phyloP scores from a whole-genome alignment of 2,329 filamentous ascomycete species.

The Nemania abortiva region DNA sequence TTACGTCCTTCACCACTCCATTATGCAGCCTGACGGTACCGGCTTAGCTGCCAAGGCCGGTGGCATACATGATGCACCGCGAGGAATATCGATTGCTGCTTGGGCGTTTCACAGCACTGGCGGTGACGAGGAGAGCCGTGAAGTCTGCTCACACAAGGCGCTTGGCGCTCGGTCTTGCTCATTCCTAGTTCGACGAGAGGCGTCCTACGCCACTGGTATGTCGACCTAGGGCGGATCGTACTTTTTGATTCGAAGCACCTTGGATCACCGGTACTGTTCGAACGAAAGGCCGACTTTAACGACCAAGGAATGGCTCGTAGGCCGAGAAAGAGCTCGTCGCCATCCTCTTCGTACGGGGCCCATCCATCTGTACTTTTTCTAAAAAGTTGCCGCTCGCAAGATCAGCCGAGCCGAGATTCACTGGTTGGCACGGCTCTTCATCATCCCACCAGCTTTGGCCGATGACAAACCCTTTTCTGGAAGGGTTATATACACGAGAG shows the following conservation, averaged over 20 bases:
- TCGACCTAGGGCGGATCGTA: conserved; percentile 1
- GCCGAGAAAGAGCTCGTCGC: conserved; percentile 1
- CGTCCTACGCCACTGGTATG: conserved; percentile 20
- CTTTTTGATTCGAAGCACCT: conserved; percentile 30
- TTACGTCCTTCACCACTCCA: conserved; percentile 14
- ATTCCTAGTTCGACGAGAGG: conserved; percentile 28
- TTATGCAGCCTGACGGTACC: conserved; percentile 24
- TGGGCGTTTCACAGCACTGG: conserved; percentile 40
- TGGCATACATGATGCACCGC: conserved; percentile 38
- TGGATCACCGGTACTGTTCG: conserved; percentile 5
- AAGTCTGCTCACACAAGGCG: conserved; percentile 33
- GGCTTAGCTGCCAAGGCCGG: conserved; percentile 40
- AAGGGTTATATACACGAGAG: background rate
- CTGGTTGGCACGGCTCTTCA: background rate
- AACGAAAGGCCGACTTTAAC: conserved; percentile 15
- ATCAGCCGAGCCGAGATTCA: conserved; percentile 13
- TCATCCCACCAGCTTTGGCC: conserved; percentile 1
- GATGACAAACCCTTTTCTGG: background rate
- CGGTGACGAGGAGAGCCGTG: conserved; percentile 34
- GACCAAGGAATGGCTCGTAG: conserved; percentile 5
- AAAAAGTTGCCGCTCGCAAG: background rate
- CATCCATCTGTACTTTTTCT: conserved; percentile 4
- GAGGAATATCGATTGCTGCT: conserved; percentile 32
- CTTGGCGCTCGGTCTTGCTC: conserved; percentile 32
- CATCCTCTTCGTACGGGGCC: conserved; percentile 11